Conservation (phyloP, 495 filamentous ascomycete species). For the Aspergillus olivimuriae region DNA sequence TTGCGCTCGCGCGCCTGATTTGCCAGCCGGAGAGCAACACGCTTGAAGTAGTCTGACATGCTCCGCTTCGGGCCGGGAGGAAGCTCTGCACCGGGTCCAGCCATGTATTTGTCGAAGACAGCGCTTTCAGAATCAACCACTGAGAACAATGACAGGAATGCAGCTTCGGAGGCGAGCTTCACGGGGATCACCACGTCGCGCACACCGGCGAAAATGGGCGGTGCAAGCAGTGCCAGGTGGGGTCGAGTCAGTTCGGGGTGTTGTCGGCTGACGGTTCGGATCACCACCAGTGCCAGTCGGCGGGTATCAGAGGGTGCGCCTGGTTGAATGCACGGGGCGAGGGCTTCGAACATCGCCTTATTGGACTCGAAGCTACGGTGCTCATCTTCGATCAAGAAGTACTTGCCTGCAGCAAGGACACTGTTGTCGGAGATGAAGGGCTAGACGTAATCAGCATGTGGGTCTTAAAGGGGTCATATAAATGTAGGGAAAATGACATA, state of each 20-base stretch:
- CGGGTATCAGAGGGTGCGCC: constrained; percentile 75
- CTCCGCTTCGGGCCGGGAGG: constrained; percentile 69
- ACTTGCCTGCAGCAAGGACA: constrained; percentile 93
- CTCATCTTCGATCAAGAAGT: constrained; percentile 59
- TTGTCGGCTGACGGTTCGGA: constrained; percentile 74
- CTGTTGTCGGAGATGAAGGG: constrained; percentile 81
- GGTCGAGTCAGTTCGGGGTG: constrained; percentile 70
- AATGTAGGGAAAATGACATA: too few species aligned
- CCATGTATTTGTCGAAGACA: constrained; percentile 89
- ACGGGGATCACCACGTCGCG: constrained; percentile 93
- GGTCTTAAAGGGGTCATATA: background rate
- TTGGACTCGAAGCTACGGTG: constrained; percentile 52
- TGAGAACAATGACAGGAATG: constrained; percentile 88
- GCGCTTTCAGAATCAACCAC: constrained; percentile 80
- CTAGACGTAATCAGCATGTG: constrained; percentile 33
- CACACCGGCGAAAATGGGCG: constrained; percentile 82
- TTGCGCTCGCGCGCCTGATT: constrained; percentile 78
- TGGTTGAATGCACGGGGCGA: constrained; percentile 67
- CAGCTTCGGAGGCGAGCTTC: constrained; percentile 90
- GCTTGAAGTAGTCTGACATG: constrained; percentile 97
- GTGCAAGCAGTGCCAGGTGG: constrained; percentile 69
- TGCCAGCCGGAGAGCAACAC: constrained; percentile 75
- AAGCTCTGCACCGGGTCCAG: constrained; percentile 52
- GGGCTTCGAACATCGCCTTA: constrained; percentile 70
- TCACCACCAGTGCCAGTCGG: constrained; percentile 79